Evolutionary conservation across 2,329 filamentous ascomycete genomes (phyloP), one percentile per base, ranked within the genome.

Genomic region (Fusarium brevicatenulatum): DNA sequence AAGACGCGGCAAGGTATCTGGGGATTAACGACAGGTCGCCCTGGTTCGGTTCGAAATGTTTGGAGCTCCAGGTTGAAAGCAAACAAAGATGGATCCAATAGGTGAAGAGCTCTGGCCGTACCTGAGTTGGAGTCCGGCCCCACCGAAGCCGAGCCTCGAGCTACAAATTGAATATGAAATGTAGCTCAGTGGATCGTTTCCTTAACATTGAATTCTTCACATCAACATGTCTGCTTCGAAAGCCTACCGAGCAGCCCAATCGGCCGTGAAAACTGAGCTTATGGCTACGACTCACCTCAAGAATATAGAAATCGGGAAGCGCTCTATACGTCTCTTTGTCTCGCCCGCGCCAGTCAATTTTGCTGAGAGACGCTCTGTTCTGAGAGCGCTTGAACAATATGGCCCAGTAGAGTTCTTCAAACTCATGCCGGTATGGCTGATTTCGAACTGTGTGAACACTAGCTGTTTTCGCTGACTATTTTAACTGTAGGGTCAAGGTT

Each of bases 321-420:
- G 71, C 12, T 56, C 63, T 32, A 82, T 90, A 37, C 86, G 86
- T 66, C 74, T 90, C 69, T 83, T 83, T 42, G 88, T 89, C 25
- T 78, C 80, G n/a, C 89, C 88, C 19, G 76, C 84, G 18, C 88
- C 89, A 16, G 75, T 81, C n/a, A 86, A 71, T 52, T 85, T 90
- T 71, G 82, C 84, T 36, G 87, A 90, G 79, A 86, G 88, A 11
- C 86, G 88, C 30, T 87, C 87, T 12, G 82, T 90, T 25, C 80
- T 90, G 39, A 85, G 85, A 47, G 82, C 85, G 34, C 80, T 90
- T 28, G 84, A 88, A 78, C 81, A 83, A 61, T 81, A 86, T 72
- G 86, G 85, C 62, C 79, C 81, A 5, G 83, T 90, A 49, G 86
- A 90, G 44, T 81, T 86, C 40, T 90, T 90, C 78, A 87, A 85